Evolutionary conservation across 208 protist genomes (phyloP).

Genomic region (Trypanosoma brucei): DNA sequence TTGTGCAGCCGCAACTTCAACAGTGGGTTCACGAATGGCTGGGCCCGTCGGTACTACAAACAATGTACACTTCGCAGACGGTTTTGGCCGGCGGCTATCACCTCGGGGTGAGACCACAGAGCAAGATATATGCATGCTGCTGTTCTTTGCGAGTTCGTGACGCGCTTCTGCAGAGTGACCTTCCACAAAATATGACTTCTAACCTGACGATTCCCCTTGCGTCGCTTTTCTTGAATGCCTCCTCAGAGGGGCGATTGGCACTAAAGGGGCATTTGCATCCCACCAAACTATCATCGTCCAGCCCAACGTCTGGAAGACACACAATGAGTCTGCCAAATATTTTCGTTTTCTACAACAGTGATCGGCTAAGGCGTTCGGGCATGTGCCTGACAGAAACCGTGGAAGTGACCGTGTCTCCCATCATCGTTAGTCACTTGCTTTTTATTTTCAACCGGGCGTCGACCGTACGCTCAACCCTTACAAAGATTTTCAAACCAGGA

Average conservation of each 20-base stretch:
- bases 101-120: background rate
- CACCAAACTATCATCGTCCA: conserved; percentile 51
- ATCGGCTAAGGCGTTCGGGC: conserved; percentile 45
- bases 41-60: conserved; percentile 7
- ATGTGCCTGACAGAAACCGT: conserved; percentile 65
- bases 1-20: conserved; percentile 69
- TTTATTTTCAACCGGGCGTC: conserved; percentile 62
- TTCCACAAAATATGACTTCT: conserved; percentile 53
- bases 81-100: background rate
- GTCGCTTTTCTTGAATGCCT: conserved; percentile 53
- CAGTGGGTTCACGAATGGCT: conserved; percentile 57
- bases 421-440: conserved; percentile 74
- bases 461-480: conserved; percentile 29
- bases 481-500: conserved; percentile 17
- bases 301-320: conserved; percentile 32
- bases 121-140: conserved; percentile 23
- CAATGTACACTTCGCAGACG: background rate
- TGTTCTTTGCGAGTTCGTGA: conserved; percentile 52
- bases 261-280: conserved; percentile 75
- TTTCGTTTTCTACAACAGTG: conserved; percentile 64
- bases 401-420: conserved; percentile 69
- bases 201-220: conserved; percentile 56
- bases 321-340: conserved; percentile 60
- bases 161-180: conserved; percentile 40
- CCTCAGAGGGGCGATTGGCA: conserved; percentile 49